phyloP scores from a whole-genome alignment of 1,139 yeast genomes.

The Geotrichum candidum region DNA sequence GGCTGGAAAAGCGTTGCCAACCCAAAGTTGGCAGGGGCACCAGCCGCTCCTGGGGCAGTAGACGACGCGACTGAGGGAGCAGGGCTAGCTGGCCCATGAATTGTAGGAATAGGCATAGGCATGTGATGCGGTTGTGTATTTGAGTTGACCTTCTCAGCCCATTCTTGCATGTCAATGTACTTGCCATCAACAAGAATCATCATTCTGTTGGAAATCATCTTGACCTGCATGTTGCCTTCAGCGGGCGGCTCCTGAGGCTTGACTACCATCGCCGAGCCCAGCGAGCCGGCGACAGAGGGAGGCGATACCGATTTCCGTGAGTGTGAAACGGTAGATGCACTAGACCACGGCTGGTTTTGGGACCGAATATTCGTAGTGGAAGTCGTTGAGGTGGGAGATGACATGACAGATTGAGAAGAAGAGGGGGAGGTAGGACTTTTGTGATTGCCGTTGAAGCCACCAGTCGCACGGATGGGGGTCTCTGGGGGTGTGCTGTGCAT shows the following conservation, averaged over 20 bases:
- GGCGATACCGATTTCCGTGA: constrained; percentile 7
- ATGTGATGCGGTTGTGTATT: constrained; percentile 6
- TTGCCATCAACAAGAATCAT: constrained; percentile 29
- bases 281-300: background rate
- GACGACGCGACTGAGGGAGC: background rate
- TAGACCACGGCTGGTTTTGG: constrained; percentile 7
- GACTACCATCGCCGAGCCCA: constrained; percentile 2
- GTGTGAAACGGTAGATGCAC: constrained; percentile 3
- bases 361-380: background rate
- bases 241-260: constrained; percentile 1
- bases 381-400: constrained; percentile 6
- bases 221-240: constrained; percentile 24
- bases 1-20: constrained; percentile 16
- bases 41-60: background rate
- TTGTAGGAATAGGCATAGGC: background rate
- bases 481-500: constrained; percentile 16
- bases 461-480: constrained; percentile 8
- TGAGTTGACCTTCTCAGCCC: constrained; percentile 27
- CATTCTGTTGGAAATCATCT: constrained; percentile 30
- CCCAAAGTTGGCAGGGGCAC: constrained; percentile 10
- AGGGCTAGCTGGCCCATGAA: constrained; percentile 1
- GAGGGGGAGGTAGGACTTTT: constrained; percentile 2
- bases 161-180: constrained; percentile 33
- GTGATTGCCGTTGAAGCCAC: background rate
- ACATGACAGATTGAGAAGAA: background rate